phyloP scores from a whole-genome alignment of 1,284 basidiomycete species.

The Austroboletus novae-zelandiae region DNA sequence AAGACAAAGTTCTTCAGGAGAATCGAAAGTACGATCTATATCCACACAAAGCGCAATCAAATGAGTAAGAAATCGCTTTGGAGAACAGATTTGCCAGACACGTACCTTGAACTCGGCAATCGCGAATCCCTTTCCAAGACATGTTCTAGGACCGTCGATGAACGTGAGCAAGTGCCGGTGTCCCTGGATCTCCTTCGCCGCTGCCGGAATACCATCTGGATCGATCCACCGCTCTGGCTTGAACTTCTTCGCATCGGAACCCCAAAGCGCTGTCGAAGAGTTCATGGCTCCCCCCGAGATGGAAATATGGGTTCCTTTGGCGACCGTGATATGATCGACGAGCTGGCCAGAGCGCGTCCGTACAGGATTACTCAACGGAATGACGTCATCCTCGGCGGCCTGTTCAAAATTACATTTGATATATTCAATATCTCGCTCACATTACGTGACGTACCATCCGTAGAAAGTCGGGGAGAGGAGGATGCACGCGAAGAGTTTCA shows the following conservation, averaged over 20 bases:
- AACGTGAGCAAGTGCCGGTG: constrained; percentile 15
- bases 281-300: constrained; percentile 40
- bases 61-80: too few relatives aligned
- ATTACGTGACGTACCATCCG: constrained; percentile 34
- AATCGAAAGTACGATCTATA: constrained; percentile 44
- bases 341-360: background rate
- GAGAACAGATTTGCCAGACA: too few relatives aligned
- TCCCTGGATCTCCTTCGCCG: constrained; percentile 23
- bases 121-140: constrained; percentile 20
- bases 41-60: too few relatives aligned
- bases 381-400: constrained; percentile 22
- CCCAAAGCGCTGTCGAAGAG: constrained; percentile 48
- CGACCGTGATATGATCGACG: background rate
- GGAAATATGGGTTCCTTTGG: background rate
- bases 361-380: constrained; percentile 41
- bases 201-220: constrained; percentile 16
- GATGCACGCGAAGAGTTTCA: constrained; percentile 27
- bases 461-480: constrained; percentile 34
- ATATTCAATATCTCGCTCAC: too few relatives aligned
- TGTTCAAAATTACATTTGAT: background rate
- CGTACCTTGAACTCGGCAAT: constrained; percentile 3
- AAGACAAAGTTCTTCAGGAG: constrained; percentile 47
- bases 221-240: constrained; percentile 41
- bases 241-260: constrained; percentile 37
- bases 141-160: constrained; percentile 15